Percentiles rank a stretch among this genome's conserved stretches.
Conservation (phyloP, 1,139 yeast genomes). For the Diutina mesorugosa region DNA sequence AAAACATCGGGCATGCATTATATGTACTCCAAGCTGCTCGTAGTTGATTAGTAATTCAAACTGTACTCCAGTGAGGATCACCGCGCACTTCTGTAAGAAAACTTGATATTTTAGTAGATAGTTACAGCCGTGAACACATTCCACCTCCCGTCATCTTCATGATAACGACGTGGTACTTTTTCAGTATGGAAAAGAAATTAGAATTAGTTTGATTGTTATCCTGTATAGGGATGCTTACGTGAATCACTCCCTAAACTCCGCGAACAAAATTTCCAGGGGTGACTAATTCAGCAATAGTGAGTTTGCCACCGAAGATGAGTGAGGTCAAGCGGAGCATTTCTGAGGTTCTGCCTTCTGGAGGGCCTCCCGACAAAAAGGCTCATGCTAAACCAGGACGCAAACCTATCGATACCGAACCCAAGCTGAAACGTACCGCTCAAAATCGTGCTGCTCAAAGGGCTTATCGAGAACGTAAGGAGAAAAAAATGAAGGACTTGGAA, state of each 20-base stretch:
- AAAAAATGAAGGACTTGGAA: constrained; percentile 75
- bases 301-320: background rate
- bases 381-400: constrained; percentile 39
- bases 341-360: background rate
- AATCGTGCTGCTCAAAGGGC: constrained; percentile 97
- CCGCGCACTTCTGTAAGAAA: background rate
- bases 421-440: constrained; percentile 85
- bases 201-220: background rate
- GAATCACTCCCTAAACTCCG: background rate
- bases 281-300: background rate
- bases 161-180: background rate
- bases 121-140: background rate
- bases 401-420: constrained; percentile 69
- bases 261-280: background rate
- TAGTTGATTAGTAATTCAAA: background rate
- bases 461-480: constrained; percentile 87
- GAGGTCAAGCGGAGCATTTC: background rate
- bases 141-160: background rate
- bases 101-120: background rate
- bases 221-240: background rate
- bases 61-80: background rate
- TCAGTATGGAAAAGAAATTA: background rate
- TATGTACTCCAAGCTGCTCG: background rate
- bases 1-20: no score
- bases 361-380: constrained; percentile 1